Evolutionary conservation across 2,329 filamentous ascomycete species (phyloP).

Genomic region (Tolypocladium album): DNA sequence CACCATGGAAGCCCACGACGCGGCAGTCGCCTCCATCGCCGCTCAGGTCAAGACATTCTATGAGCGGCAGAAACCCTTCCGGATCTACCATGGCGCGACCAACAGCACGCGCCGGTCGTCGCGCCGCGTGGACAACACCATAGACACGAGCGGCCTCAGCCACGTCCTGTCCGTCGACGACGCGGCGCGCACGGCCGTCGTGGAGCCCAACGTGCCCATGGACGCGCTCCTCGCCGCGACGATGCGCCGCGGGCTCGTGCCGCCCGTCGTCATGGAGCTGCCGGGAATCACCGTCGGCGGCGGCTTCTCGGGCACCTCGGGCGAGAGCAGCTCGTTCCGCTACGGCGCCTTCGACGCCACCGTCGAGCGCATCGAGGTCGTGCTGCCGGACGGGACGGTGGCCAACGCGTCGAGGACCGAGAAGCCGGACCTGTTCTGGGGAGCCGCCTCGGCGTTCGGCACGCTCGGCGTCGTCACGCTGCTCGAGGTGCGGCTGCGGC

Average conservation of each 20-base stretch:
- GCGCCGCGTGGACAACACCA: conserved; percentile 38
- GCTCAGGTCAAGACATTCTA: conserved; percentile 32
- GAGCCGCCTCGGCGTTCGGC: conserved; percentile 54
- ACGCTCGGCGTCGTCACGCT: conserved; percentile 57
- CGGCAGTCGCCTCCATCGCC: conserved; percentile 31
- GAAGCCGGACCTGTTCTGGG: conserved; percentile 50
- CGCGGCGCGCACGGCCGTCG: conserved; percentile 42
- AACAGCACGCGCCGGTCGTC: conserved; percentile 58
- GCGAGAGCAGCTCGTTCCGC: conserved; percentile 58
- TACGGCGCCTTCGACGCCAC: conserved; percentile 56
- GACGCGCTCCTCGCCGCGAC: conserved; percentile 50
- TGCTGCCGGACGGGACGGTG: conserved; percentile 50
- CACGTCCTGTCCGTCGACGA: conserved; percentile 52
- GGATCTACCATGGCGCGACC: conserved; percentile 69
- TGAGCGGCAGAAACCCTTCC: conserved; percentile 42
- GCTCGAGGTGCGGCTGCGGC: conserved; percentile 47
- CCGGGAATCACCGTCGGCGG: conserved; percentile 63
- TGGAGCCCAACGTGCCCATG: conserved; percentile 63
- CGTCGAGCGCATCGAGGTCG: conserved; percentile 52
- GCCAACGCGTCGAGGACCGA: conserved; percentile 41
- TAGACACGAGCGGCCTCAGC: conserved; percentile 56
- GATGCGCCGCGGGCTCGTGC: conserved; percentile 43
- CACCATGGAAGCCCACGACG: conserved; percentile 32
- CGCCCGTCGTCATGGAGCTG: conserved; percentile 61
- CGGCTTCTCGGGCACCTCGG: conserved; percentile 55